Conservation (phyloP, 169 alveolate genomes). For the Eimeria maxima region DNA sequence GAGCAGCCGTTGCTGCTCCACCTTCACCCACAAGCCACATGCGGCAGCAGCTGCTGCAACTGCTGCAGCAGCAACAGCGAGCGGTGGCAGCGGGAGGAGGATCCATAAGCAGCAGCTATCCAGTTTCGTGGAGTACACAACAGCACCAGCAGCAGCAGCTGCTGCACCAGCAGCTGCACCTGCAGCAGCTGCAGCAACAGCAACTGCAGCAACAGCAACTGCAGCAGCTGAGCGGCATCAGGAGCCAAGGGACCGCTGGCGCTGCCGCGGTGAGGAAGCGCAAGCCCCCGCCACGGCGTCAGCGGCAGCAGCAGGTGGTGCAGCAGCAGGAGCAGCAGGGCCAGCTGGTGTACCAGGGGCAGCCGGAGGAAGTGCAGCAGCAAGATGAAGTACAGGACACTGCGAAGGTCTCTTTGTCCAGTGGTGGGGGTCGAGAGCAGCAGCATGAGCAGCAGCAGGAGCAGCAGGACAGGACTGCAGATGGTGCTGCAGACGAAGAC, state of each 20-base stretch:
- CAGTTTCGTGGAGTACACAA: not conserved
- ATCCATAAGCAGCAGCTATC: not conserved
- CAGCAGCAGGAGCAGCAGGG: not conserved
- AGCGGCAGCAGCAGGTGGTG: slow-evolving; percentile 18
- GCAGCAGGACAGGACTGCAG: too few relatives aligned
- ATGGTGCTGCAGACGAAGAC: too few relatives aligned
- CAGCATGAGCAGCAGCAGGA: too few relatives aligned
- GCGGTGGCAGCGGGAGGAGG: not conserved
- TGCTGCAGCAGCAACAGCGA: not conserved
- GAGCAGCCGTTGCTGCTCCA: not conserved
- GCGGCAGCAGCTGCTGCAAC: not conserved
- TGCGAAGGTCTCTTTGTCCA: too few relatives aligned
- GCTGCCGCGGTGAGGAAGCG: slow-evolving; percentile 4
- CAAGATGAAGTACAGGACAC: not conserved
- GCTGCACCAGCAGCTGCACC: not conserved
- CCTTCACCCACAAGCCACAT: not conserved
- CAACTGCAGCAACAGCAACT: not conserved
- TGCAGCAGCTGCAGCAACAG: not conserved
- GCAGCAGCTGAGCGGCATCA: slow-evolving; percentile 1
- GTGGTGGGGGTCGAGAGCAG: too few relatives aligned
- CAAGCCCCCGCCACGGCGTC: not conserved
- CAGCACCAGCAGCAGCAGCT: too few relatives aligned
- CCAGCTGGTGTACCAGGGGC: too few relatives aligned
- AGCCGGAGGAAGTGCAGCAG: not conserved
- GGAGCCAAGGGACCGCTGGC: not conserved